phyloP scores from a whole-genome alignment of 2,329 filamentous ascomycete species.

The Leptodontidium sp. region DNA sequence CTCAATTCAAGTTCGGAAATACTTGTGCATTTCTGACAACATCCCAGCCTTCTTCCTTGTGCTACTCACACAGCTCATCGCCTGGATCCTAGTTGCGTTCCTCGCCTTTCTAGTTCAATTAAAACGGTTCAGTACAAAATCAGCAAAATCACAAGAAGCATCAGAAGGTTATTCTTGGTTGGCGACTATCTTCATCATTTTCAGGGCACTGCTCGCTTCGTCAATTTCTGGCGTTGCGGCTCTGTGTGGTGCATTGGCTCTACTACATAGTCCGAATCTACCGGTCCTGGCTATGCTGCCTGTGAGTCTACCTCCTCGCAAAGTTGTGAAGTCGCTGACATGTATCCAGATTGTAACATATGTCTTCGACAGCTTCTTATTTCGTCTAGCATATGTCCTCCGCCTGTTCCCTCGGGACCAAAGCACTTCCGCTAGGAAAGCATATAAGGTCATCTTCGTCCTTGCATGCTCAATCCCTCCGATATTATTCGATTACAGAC shows the following conservation, averaged over 20 bases:
- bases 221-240: conserved; percentile 33
- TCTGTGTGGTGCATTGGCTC: conserved; percentile 35
- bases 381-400: conserved; percentile 34
- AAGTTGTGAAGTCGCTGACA: conserved; percentile 24
- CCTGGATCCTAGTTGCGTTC: conserved; percentile 36
- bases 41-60: conserved; percentile 41
- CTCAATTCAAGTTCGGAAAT: background rate
- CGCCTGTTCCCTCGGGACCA: conserved; percentile 32
- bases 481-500: conserved; percentile 40
- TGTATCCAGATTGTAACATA: conserved; percentile 41
- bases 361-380: conserved; percentile 41
- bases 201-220: conserved; percentile 32
- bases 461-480: conserved; percentile 22
- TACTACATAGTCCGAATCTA: conserved; percentile 40
- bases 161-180: conserved; percentile 28
- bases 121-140: conserved; percentile 28
- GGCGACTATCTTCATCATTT: conserved; percentile 31
- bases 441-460: conserved; percentile 35
- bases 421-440: conserved; percentile 23
- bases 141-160: conserved; percentile 17
- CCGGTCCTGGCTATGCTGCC: conserved; percentile 41
- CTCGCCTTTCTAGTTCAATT: conserved; percentile 31
- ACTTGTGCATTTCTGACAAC: conserved; percentile 3
- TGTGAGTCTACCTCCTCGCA: conserved; percentile 29
- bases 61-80: conserved; percentile 38